Conservation (phyloP, 495 filamentous ascomycete species). For the Aspergillus avenaceus region DNA sequence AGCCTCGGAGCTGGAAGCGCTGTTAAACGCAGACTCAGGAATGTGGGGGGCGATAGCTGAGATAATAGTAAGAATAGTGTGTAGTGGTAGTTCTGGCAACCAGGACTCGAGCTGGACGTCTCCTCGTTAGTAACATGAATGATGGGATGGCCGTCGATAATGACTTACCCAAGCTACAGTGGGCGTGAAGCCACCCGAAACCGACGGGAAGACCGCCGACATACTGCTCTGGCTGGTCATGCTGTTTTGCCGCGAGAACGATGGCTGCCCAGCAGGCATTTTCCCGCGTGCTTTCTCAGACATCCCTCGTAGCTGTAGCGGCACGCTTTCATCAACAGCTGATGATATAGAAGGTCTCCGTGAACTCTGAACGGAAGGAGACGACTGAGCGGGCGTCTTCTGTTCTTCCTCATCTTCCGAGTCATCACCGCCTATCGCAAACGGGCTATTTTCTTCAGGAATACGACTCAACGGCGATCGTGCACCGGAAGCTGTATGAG, state of each 20-base stretch:
- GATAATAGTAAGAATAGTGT: slow-evolving; percentile 82
- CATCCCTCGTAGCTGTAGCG: slow-evolving; percentile 91
- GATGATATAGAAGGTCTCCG: slow-evolving; percentile 69
- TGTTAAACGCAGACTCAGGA: slow-evolving; percentile 35
- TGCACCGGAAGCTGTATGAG: slow-evolving; percentile 60
- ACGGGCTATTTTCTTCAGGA: slow-evolving; percentile 75
- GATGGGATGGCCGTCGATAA: not conserved
- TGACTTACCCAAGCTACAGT: slow-evolving; percentile 65
- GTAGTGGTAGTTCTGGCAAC: slow-evolving; percentile 87
- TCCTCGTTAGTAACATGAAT: slow-evolving; percentile 7
- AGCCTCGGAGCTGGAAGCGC: slow-evolving; percentile 18
- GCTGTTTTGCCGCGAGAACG: slow-evolving; percentile 90
- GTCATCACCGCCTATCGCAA: slow-evolving; percentile 88
- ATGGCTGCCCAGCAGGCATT: slow-evolving; percentile 79
- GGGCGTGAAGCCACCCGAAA: slow-evolving; percentile 66
- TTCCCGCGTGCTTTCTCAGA: slow-evolving; percentile 97
- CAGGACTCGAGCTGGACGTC: slow-evolving; percentile 78
- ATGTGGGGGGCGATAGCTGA: slow-evolving; percentile 48
- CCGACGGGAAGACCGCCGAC: slow-evolving; percentile 47
- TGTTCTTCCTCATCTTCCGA: slow-evolving; percentile 66
- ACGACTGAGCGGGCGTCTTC: slow-evolving; percentile 66
- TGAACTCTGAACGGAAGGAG: slow-evolving; percentile 66
- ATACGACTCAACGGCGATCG: slow-evolving; percentile 67
- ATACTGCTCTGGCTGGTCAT: slow-evolving; percentile 76
- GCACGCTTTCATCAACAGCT: slow-evolving; percentile 72